These are phyloP conservation scores for Parastagonospora avenae DNA, from an alignment of 2,329 filamentous ascomycete genomes.

Conservation along the genomic window DNA sequence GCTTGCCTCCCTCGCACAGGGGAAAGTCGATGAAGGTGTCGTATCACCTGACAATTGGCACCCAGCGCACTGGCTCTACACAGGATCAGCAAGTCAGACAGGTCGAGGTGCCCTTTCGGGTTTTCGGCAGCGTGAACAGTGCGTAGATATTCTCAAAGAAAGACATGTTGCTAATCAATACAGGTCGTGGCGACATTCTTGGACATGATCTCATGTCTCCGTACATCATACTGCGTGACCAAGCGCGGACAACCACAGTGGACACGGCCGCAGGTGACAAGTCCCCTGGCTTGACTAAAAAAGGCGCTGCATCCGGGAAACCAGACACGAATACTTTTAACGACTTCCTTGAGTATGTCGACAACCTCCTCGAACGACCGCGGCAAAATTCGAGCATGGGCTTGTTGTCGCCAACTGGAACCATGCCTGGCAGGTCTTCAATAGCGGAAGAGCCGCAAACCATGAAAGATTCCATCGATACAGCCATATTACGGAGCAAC, in stretches of 20 bases:
- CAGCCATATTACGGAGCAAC: conserved; percentile 76
- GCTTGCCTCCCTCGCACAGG: conserved; percentile 87
- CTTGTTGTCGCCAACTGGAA: conserved; percentile 75
- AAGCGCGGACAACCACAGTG: conserved; percentile 61
- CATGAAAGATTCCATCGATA: conserved; percentile 85
- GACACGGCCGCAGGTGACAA: conserved; percentile 32
- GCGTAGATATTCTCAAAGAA: conserved; percentile 17
- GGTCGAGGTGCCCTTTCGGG: conserved; percentile 90
- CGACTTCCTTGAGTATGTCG: conserved; percentile 52
- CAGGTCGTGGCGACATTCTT: conserved; percentile 78
- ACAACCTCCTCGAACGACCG: conserved; percentile 51
- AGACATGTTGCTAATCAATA: not conserved
- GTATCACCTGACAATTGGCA: conserved; percentile 90
- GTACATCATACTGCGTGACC: conserved; percentile 85
- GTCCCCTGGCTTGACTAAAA: conserved; percentile 24
- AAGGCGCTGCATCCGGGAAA: conserved; percentile 18
- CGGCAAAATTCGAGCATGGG: conserved; percentile 51
- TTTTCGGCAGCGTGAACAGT: conserved; percentile 89
- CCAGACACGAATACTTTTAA: conserved; percentile 51
- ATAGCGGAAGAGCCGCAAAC: conserved; percentile 64
- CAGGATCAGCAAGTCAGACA: conserved; percentile 81
- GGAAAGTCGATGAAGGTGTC: conserved; percentile 93
- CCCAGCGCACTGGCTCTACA: conserved; percentile 78
- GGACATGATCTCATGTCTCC: conserved; percentile 95
- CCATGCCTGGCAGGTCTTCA: conserved; percentile 53